Evolutionary conservation across 164 flowering plant genomes (phyloP), one percentile per base, ranked within the genome.

Genomic region (Stephania yunnanensis): DNA sequence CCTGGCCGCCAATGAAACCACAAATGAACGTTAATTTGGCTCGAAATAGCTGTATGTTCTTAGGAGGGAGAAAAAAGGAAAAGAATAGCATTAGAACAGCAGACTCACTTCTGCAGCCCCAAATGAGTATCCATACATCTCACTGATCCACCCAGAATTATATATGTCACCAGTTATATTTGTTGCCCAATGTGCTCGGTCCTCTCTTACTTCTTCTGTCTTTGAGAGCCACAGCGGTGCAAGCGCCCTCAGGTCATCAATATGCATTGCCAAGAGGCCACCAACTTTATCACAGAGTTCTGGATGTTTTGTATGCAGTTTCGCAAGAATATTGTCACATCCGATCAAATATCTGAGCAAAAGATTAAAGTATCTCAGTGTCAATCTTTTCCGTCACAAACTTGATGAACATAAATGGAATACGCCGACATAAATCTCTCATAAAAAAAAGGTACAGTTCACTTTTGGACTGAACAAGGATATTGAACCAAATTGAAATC

Each of bases 81-180:
- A 61, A 61, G 66, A 61, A 61, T 19, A 19, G 53, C 15, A 50
- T 10, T 10, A 12, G 13, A 50, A n/a, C 22, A 66, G 52, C 22
- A 4, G 75, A 81, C 91, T 79, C 83, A 96, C 99, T 83, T 96
- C 98, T 71, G 99, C 94, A 19, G 98, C 99, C 80, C 97, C 99
- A 84, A 96, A 96, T 61, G 99, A 94, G 83, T 96, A 96, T 61
- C 99, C 99, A 83, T 96, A 96, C 99, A 96, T 96, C 83, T 96
- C 99, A 78, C 99, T 96, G 67, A 96, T 96, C 99, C 99, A 96
- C n/a, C 99, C 99, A 78, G 84, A 78, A 10, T 89, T 94, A 84
- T 92, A 94, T 75, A 93, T 89, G 74, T 96, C 99, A 72, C 99
- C 99, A 65, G 98, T 96, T 72, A 91, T 76, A 80, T 96, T 96